Evolutionary conservation across 495 filamentous ascomycete genomes (phyloP).

Genomic region (Bombardia bombarda): DNA sequence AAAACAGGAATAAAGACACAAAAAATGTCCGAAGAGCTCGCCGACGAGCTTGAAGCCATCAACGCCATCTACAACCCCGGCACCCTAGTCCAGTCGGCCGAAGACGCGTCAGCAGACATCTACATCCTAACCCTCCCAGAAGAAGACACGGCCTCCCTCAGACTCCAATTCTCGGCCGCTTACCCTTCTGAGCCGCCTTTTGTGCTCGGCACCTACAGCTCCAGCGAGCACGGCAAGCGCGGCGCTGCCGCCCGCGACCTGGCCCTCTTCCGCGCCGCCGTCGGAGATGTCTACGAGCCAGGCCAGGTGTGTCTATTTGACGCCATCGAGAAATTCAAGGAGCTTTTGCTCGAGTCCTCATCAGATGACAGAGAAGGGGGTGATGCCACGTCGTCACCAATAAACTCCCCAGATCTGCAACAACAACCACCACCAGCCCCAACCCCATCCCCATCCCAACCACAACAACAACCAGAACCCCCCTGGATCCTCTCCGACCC

Average conservation of each 20-base stretch:
- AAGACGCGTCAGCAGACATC: slow-evolving; percentile 16
- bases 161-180: slow-evolving; percentile 55
- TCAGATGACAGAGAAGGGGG: not conserved
- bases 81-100: slow-evolving; percentile 41
- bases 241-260: slow-evolving; percentile 64
- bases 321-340: slow-evolving; percentile 58
- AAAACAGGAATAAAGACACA: not conserved
- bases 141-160: slow-evolving; percentile 39
- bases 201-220: slow-evolving; percentile 59
- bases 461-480: slow-evolving; percentile 27
- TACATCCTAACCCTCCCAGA: slow-evolving; percentile 47
- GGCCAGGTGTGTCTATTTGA: slow-evolving; percentile 86
- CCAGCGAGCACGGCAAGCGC: slow-evolving; percentile 47
- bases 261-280: slow-evolving; percentile 54
- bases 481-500: slow-evolving; percentile 66
- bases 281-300: slow-evolving; percentile 56
- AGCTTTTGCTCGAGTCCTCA: slow-evolving; percentile 13
- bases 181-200: slow-evolving; percentile 66
- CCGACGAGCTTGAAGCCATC: slow-evolving; percentile 80
- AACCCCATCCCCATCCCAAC: not conserved
- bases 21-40: slow-evolving; percentile 65
- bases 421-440: not conserved
- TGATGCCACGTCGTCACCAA: not conserved
- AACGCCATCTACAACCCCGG: slow-evolving; percentile 83
- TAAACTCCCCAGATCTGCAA: not conserved